These are phyloP conservation scores for Scutellaria galericulata DNA, from an alignment of 257 asterid genomes.

Conservation along the genomic window DNA sequence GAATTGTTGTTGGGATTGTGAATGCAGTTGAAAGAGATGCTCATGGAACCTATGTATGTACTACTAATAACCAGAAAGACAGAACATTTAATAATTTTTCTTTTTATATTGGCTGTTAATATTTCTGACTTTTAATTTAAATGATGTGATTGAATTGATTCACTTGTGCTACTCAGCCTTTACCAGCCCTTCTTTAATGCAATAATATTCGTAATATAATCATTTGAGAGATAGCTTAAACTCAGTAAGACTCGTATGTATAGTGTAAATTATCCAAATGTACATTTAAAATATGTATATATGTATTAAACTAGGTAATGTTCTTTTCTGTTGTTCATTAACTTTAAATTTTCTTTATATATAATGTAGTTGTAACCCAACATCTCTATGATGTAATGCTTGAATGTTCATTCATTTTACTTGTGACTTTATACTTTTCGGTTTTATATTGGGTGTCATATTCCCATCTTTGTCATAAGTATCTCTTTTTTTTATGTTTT, in stretches of 20 bases:
- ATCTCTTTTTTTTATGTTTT: not conserved
- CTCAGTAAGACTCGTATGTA: not conserved
- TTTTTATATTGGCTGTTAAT: not conserved
- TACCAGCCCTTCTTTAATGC: not conserved
- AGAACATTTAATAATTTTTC: not conserved
- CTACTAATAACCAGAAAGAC: not conserved
- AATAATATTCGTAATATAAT: not conserved
- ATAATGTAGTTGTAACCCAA: not conserved
- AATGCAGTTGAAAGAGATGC: not conserved
- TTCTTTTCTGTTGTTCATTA: not conserved
- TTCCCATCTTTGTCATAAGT: not conserved
- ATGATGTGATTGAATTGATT: too few relatives aligned
- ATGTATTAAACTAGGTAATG: not conserved
- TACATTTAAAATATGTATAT: not conserved
- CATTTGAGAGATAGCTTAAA: not conserved
- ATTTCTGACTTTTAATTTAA: not conserved
- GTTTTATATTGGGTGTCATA: not conserved
- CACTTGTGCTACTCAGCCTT: not conserved
- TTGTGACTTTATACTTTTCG: not conserved
- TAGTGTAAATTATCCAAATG: not conserved
- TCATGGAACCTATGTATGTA: not conserved
- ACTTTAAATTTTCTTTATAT: not conserved
- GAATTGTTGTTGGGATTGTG: not conserved
- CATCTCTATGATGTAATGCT: not conserved
- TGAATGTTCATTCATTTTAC: not conserved